Evolutionary conservation across 495 filamentous ascomycete species (phyloP), one percentile per base, ranked within the genome.

Genomic region (Bryoglossum gracile): DNA sequence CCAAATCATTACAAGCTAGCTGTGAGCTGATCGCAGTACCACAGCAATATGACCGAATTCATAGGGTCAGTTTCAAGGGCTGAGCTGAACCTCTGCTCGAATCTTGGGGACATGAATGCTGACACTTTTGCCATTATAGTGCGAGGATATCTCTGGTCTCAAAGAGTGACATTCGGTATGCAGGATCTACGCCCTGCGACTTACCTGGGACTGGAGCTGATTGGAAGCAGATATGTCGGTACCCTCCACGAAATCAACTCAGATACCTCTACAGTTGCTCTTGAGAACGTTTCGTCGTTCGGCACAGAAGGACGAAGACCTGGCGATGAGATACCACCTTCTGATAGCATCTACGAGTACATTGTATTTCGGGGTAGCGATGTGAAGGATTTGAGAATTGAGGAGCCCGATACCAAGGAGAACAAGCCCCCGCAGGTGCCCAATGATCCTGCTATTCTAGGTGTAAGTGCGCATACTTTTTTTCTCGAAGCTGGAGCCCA

Each of bases 351-450:
- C 58, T 99, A 96, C 70, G 94, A 97, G 63, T 97, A 99, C 73
- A 96, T 99, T 59, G 91, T 99, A 51, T 99, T 99, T 65, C 86
- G 91, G 38, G 92, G 94, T 44, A 95, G 89, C 65, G 92, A 99
- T 74, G 92, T 99, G 61, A 97, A 97, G 70, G 91, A 99, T 64
- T 77, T 99, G 58, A 83, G 86, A 48, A 86, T 99, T 58, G 89
- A 94, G 51, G 73, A 78, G 32, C 79, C 84, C 5, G 55, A 66
- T 24, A 63, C 65, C 22, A 84, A 89, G 64, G 83, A 92, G 63
- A 80, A 80, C 54, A 72, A 83, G 59, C 78, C 81, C 36, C 86
- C 86, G 17, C 78, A 81, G 56, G 78, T 95, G 54, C 90, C 89
- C 13, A 83, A 96, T 71, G 92, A 99, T 68, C 94, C 92, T 61